Evolutionary conservation across 768 basidiomycete species (phyloP), one percentile per base, ranked within the genome.

Genomic region (Serendipita sp.): DNA sequence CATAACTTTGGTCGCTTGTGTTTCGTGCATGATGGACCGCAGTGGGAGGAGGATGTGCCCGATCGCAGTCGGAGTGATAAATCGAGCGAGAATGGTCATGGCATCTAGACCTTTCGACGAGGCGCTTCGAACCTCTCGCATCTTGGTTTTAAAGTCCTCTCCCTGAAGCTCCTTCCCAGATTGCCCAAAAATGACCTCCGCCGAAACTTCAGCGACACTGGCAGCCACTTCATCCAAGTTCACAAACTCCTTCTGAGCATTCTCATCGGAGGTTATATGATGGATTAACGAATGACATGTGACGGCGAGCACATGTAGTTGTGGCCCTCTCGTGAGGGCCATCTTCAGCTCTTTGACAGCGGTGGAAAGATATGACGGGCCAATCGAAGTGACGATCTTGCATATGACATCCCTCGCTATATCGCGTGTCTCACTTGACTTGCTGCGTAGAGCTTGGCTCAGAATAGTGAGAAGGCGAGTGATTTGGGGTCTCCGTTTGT

Each of bases 131-230:
- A 94, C 95, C 76, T 99, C 95, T 24, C 88, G 82, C 84, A 92
- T 89, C 74, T 89, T 93, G 16, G 92, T 93, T 76, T 86, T 91
- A 83, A 95, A 97, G 30, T 86, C 94, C 69, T 93, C 92, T 2
- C 86, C 79, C 65, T 85, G 83, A 0, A 89, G 85, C 70, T 97
- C 91, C 73, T 89, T 89, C 13, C 88, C 89, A 1, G 94, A 93
- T 72, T 93, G 85, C 32, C 95, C 95, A 69, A 97, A 97, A 63
- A 97, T 82, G 63, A 97, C 95, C 71, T 91, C 92, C 0, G 86
- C 84, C 15, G 88, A 86, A 64, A 97, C 76, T 70, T 88, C 82
- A 0, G 89, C 86, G 5, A 93, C 78, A 68, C 92, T 88, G 51
- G 82, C 81, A 18, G 92, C 85, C 68, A 86, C 86, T 15, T 80